Evolutionary conservation across 2,329 filamentous ascomycete species (phyloP), one percentile per base, ranked within the genome.

Genomic region (Coniochaeta sp.): DNA sequence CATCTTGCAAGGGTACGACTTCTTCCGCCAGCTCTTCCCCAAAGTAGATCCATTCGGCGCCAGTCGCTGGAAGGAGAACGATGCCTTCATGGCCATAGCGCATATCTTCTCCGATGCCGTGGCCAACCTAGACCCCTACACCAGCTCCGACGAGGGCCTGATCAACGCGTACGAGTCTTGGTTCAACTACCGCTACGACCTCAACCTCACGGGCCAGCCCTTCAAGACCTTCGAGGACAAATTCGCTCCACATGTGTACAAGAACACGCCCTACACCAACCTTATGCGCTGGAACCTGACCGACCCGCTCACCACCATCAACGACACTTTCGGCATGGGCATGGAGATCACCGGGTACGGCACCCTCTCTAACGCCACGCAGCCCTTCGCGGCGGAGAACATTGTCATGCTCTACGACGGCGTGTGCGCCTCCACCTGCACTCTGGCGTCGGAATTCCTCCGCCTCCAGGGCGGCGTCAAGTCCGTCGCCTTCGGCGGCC

Each of bases 361-460:
- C 57, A 75, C 74, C 63, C 75, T 76, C 16, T 67, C 73, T 19
- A 79, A 80, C 65, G 74, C 79, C 50, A 74, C 77, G 0, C 73
- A 78, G 63, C 83, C 82, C 1, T 87, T 87, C 67, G 75, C 73
- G 1, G 73, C 82, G 2, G 80, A 86, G 61, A 79, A 87, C 67
- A 79, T 87, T 52, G 74, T 86, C 44, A 70, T 87, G 19, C 74
- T 86, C n/a, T 79, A 81, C 58, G 84, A 86, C 65, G 83, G 83
- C 36, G 77, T 80, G 65, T 87, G 84, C 68, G 79, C 79, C 24
- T 85, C 81, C 0, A 82, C 82, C 2, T 87, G 84, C 71, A 79
- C 81, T 3, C 73, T 84, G 4, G 83, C 84, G 62, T 76, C 77
- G 12, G 80, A 86, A 64, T 76, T 85, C 65, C 72, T 86, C 65